phyloP scores from a whole-genome alignment of 2,329 filamentous ascomycete species.

The Graphium sp. region DNA sequence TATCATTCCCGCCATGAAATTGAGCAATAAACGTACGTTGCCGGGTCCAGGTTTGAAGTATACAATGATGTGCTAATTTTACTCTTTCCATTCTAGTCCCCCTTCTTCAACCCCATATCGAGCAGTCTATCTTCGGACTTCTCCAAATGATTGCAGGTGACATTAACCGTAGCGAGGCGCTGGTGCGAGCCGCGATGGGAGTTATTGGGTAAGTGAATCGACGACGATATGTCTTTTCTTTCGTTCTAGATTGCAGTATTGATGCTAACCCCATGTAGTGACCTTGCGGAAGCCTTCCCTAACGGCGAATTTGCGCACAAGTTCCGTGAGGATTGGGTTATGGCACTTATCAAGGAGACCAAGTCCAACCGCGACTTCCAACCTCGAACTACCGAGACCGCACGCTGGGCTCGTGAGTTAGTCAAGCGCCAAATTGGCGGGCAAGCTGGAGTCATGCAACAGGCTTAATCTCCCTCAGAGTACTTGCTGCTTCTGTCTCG shows the following conservation, averaged over 20 bases:
- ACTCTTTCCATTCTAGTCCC: constrained; percentile 32
- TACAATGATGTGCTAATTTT: constrained; percentile 11
- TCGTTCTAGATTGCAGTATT: constrained; percentile 4
- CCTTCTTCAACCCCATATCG: constrained; percentile 58
- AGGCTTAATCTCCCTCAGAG: constrained; percentile 17
- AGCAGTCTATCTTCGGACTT: constrained; percentile 75
- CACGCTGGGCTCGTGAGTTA: constrained; percentile 92
- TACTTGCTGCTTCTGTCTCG: constrained; percentile 1
- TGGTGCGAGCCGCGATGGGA: constrained; percentile 91
- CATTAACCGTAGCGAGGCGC: constrained; percentile 73
- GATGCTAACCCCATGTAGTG: constrained; percentile 39
- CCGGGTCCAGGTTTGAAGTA: not conserved
- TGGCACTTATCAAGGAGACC: constrained; percentile 77
- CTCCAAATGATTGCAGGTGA: constrained; percentile 69
- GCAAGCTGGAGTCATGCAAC: constrained; percentile 29
- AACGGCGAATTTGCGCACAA: constrained; percentile 69
- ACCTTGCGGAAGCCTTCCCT: constrained; percentile 86
- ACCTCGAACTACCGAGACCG: constrained; percentile 75
- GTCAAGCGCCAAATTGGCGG: constrained; percentile 72
- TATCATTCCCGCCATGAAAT: constrained; percentile 87
- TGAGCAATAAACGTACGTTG: constrained; percentile 54
- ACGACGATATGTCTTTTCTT: constrained; percentile 1
- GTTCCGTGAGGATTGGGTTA: constrained; percentile 87
- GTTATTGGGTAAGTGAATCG: constrained; percentile 64
- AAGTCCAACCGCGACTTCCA: constrained; percentile 78